phyloP scores from a whole-genome alignment of 106 monocot species.

The Dendrobium huoshanense region DNA sequence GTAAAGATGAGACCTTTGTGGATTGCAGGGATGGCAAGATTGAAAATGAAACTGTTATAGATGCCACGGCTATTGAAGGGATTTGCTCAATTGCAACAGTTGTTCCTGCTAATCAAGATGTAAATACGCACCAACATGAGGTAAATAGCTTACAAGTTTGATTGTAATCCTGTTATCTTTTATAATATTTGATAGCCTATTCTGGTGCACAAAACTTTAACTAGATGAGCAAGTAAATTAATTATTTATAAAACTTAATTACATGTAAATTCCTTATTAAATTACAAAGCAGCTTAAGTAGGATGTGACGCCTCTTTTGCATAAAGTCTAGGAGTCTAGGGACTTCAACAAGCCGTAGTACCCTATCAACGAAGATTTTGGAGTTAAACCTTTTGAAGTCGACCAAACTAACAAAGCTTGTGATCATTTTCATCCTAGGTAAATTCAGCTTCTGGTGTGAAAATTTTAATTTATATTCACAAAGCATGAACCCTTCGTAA shows the following conservation, averaged over 20 bases:
- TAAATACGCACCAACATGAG: not conserved
- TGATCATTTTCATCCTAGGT: too few species aligned
- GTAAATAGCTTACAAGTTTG: not conserved
- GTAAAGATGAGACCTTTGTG: not conserved
- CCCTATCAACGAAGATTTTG: too few species aligned
- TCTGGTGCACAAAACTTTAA: not conserved
- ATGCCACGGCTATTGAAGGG: not conserved
- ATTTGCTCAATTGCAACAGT: not conserved
- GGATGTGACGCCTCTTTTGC: too few species aligned
- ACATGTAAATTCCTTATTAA: not conserved
- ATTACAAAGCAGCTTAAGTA: not conserved
- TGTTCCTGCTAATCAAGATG: not conserved
- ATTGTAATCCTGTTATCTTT: not conserved
- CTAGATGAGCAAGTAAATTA: not conserved
- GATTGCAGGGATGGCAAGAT: not conserved
- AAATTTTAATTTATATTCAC: too few species aligned
- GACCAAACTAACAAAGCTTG: not conserved
- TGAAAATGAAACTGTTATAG: not conserved
- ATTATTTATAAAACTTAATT: not conserved
- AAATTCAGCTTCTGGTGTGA: too few species aligned
- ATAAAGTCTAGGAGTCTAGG: not conserved
- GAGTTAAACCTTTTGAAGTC: too few species aligned
- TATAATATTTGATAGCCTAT: not conserved
- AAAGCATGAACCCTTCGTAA: too few species aligned
- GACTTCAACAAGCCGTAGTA: not conserved